Evolutionary conservation across 805 yeast genomes (phyloP).

Genomic region (Candida suzukii): DNA sequence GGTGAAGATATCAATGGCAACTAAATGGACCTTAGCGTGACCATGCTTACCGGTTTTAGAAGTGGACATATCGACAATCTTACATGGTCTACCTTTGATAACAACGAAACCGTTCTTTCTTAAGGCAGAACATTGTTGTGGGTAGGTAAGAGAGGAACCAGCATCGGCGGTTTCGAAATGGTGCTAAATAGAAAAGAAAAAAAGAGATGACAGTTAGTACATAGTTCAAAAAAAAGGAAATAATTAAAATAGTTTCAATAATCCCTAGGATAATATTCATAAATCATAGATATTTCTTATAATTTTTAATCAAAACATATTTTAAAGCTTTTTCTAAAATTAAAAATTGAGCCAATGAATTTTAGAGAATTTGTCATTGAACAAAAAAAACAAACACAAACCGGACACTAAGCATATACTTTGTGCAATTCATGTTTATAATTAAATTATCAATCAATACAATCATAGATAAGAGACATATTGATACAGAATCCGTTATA

Average conservation of each 20-base stretch:
- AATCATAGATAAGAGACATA: no score
- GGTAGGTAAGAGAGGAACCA: constrained; percentile 97
- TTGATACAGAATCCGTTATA: neutral
- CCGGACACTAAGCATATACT: no score
- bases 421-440: no score
- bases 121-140: constrained; percentile 99
- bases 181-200: constrained; percentile 43
- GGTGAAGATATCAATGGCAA: constrained; percentile 98
- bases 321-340: no score
- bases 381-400: neutral
- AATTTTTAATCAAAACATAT: no score
- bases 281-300: no score
- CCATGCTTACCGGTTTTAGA: constrained; percentile 99
- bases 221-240: no score
- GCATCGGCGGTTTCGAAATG: constrained; percentile 97
- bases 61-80: constrained; percentile 99
- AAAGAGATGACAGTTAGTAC: constrained; percentile 1
- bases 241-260: no score
- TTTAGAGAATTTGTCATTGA: neutral
- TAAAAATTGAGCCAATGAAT: neutral
- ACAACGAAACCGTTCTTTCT: constrained; percentile 99
- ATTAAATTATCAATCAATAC: no score
- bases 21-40: constrained; percentile 99
- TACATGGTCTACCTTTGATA: constrained; percentile 99
- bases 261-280: no score